These are phyloP conservation scores for Gaeumannomyces tritici DNA, from an alignment of 2,329 filamentous ascomycete genomes.

Conservation along the genomic window DNA sequence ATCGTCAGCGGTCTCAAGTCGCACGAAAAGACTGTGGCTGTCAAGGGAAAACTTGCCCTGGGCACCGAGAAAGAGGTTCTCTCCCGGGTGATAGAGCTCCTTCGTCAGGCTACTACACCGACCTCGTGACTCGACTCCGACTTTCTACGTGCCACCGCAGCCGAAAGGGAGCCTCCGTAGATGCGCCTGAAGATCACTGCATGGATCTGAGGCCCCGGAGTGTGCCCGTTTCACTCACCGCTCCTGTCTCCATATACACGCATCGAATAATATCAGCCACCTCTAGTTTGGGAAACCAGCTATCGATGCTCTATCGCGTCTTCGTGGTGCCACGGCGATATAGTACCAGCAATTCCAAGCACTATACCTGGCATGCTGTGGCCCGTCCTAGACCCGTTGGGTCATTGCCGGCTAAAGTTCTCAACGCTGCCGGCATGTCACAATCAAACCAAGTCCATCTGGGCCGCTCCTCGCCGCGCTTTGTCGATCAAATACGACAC, in stretches of 20 bases:
- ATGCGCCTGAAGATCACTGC: neutral
- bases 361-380: too few species aligned
- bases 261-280: neutral
- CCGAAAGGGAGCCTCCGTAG: neutral
- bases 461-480: too few species aligned
- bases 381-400: too few species aligned
- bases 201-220: too few species aligned
- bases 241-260: neutral
- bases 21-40: slow-evolving; percentile 50
- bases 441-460: too few species aligned
- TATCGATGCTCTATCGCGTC: neutral
- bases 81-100: slow-evolving; percentile 5
- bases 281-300: neutral
- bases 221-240: neutral
- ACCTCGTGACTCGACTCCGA: neutral
- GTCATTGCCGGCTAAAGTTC: too few species aligned
- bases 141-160: too few species aligned
- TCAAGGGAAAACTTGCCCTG: slow-evolving; percentile 19
- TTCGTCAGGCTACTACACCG: slow-evolving; percentile 5
- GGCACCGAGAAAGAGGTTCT: slow-evolving; percentile 5
- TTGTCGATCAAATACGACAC: too few species aligned
- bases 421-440: too few species aligned
- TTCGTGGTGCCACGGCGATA: neutral
- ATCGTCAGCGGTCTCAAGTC: slow-evolving; percentile 55
- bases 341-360: neutral